A percentile compares a stretch with the other conserved stretches of the same genome.
These are phyloP conservation scores for Mallotus repandus DNA, from an alignment of 441 rosid genomes.

Conservation along the genomic window DNA sequence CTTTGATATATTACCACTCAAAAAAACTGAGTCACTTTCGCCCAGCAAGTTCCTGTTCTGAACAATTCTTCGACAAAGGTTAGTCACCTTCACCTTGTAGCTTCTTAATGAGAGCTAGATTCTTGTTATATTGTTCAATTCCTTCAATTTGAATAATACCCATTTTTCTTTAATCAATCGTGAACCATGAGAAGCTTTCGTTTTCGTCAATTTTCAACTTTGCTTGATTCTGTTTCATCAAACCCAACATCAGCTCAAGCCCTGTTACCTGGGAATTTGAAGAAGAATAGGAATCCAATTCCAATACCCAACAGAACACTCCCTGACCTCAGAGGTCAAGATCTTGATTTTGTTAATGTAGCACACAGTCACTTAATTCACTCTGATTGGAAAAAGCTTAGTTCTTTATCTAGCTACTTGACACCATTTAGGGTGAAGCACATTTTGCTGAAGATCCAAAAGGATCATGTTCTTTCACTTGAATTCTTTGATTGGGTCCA, in stretches of 20 bases:
- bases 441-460: constrained; percentile 52
- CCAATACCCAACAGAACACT: constrained; percentile 65
- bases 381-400: constrained; percentile 68
- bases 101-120: too few species aligned
- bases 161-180: not conserved
- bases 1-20: too few species aligned
- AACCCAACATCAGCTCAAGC: constrained; percentile 19
- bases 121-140: not conserved
- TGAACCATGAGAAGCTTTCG: constrained; percentile 12
- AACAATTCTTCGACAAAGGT: not conserved
- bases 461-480: constrained; percentile 63
- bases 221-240: constrained; percentile 10
- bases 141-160: not conserved
- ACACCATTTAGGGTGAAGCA: constrained; percentile 58
- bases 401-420: constrained; percentile 36
- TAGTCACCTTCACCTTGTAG: not conserved
- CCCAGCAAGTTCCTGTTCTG: not conserved
- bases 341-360: constrained; percentile 75
- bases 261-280: constrained; percentile 22
- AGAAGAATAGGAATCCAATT: constrained; percentile 36
- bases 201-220: constrained; percentile 36
- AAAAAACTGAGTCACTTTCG: too few species aligned
- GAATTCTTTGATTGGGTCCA: constrained; percentile 73
- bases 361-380: constrained; percentile 74
- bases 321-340: constrained; percentile 65